These are phyloP conservation scores for Trichoderma pleuroti DNA, from an alignment of 2,329 filamentous ascomycete species.

Conservation along the genomic window DNA sequence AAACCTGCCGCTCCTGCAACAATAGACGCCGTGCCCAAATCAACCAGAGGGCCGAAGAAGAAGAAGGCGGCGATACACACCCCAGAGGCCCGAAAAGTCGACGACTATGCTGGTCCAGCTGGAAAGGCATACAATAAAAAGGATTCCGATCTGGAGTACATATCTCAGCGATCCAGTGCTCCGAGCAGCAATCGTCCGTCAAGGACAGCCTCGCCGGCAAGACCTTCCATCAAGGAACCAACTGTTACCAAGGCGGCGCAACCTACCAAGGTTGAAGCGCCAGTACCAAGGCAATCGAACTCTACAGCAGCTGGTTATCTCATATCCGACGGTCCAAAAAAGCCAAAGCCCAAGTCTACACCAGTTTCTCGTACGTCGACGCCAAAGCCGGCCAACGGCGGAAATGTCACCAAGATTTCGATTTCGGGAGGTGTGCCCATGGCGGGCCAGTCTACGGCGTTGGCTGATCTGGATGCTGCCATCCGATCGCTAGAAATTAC, in stretches of 20 bases:
- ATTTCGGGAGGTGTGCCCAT: conserved; percentile 76
- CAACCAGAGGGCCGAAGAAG: conserved; percentile 46
- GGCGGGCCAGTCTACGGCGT: conserved; percentile 72
- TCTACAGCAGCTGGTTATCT: conserved; percentile 71
- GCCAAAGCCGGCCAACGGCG: conserved; percentile 46
- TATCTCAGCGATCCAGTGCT: conserved; percentile 48
- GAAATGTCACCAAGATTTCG: conserved; percentile 60
- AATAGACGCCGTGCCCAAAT: conserved; percentile 47
- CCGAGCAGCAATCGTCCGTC: conserved; percentile 37
- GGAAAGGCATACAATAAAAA: conserved; percentile 75
- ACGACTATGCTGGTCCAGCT: conserved; percentile 59
- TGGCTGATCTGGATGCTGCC: conserved; percentile 71
- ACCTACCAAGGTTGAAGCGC: neutral
- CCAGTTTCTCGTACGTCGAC: conserved; percentile 52
- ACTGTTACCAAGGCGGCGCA: conserved; percentile 25
- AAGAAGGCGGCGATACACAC: conserved; percentile 63
- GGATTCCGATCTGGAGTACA: conserved; percentile 67
- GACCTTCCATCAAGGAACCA: conserved; percentile 23
- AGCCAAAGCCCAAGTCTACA: conserved; percentile 53
- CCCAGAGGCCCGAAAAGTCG: conserved; percentile 57
- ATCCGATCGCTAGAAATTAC: conserved; percentile 88
- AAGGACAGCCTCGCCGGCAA: conserved; percentile 36
- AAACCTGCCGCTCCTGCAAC: conserved; percentile 27
- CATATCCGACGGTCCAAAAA: conserved; percentile 67
- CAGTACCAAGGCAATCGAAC: conserved; percentile 49